A percentile compares a stretch with the other conserved stretches of the same genome.
These are phyloP conservation scores for Phytophthora fragariae DNA, from an alignment of 352 stramenopile species.

Conservation along the genomic window DNA sequence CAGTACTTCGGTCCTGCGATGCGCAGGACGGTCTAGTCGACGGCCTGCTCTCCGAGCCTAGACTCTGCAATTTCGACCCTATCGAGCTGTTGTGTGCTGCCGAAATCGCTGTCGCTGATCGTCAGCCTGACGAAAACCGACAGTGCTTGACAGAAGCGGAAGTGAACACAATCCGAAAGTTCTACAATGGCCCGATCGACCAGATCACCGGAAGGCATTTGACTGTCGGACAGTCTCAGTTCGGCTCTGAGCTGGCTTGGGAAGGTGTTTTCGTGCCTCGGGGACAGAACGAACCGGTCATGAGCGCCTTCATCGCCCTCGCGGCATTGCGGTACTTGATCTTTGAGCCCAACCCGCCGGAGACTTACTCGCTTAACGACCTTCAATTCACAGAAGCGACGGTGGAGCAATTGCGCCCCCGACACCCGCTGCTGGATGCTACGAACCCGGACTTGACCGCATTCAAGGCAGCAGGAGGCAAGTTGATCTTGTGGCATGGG, in stretches of 20 bases:
- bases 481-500: conserved; percentile 47
- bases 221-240: conserved; percentile 46
- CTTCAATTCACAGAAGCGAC: conserved; percentile 41
- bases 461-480: conserved; percentile 44
- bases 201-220: conserved; percentile 29
- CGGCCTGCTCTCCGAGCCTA: conserved; percentile 42
- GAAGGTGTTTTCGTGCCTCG: conserved; percentile 40
- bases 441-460: conserved; percentile 42
- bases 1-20: conserved; percentile 40
- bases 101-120: not conserved
- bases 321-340: conserved; percentile 43
- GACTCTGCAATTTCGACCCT: conserved; percentile 40
- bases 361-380: conserved; percentile 46
- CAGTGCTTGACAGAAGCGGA: conserved; percentile 40
- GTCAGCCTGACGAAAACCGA: conserved; percentile 5
- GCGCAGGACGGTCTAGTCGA: conserved; percentile 40
- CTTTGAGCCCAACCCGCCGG: conserved; percentile 38
- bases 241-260: conserved; percentile 46
- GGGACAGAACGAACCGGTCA: conserved; percentile 19
- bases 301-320: conserved; percentile 43
- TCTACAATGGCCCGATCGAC: conserved; percentile 50
- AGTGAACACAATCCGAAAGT: conserved; percentile 41
- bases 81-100: conserved; percentile 22
- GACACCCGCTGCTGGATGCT: conserved; percentile 46
- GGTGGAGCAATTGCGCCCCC: conserved; percentile 34